phyloP scores from a whole-genome alignment of 179 eudicot genomes.

The Actinidia arguta region DNA sequence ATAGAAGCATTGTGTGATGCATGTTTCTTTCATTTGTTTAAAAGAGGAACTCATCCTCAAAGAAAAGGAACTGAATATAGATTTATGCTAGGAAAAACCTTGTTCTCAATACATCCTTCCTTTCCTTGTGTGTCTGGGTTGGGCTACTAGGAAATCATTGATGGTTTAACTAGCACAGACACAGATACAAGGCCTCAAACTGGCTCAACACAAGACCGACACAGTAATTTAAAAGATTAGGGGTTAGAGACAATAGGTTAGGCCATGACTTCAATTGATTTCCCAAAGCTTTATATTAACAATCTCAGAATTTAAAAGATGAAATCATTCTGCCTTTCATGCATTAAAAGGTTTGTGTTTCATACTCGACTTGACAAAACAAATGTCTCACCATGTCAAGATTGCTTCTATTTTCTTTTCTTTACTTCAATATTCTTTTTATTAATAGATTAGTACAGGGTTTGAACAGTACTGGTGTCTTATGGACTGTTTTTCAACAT shows the following conservation, averaged over 20 bases:
- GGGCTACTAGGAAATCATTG: background rate
- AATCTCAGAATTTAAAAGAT: background rate
- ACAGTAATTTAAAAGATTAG: background rate
- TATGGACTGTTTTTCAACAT: background rate
- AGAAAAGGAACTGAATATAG: background rate
- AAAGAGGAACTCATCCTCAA: background rate
- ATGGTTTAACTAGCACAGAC: background rate
- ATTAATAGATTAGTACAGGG: background rate
- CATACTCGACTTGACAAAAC: background rate
- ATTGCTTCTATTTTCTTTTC: background rate
- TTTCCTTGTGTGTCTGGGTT: background rate
- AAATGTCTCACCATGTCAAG: background rate
- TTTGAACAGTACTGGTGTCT: background rate
- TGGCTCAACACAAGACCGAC: background rate
- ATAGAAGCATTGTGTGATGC: conserved; percentile 2
- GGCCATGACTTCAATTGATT: background rate
- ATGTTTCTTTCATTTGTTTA: background rate
- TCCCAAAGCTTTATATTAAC: background rate
- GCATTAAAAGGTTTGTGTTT: background rate
- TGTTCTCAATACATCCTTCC: background rate
- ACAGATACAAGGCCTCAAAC: background rate
- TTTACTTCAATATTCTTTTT: background rate
- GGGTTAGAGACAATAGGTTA: no score
- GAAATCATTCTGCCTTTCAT: background rate
- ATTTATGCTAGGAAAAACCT: background rate